These are phyloP conservation scores for Solanum etuberosum DNA, from an alignment of 257 asterid genomes.

Conservation along the genomic window DNA sequence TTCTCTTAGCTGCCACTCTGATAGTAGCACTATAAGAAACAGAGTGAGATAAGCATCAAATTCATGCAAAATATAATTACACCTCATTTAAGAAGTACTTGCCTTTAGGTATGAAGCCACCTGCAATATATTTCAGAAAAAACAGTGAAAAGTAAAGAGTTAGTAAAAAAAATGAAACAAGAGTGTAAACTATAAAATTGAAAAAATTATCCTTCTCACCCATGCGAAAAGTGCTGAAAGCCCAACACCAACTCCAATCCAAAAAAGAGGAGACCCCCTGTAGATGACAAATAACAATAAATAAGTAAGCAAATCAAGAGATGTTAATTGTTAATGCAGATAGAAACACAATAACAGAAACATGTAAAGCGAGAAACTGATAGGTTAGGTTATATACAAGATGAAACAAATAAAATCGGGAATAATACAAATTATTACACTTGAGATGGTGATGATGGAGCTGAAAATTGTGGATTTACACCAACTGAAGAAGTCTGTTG, in stretches of 20 bases:
- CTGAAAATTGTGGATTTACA: conserved; percentile 51
- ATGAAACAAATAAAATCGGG: background rate
- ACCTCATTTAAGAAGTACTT: conserved; percentile 17
- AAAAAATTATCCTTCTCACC: conserved; percentile 37
- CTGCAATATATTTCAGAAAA: conserved; percentile 34
- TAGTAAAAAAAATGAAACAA: background rate
- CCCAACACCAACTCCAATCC: conserved; percentile 97
- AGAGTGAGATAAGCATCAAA: background rate
- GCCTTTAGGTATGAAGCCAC: conserved; percentile 71
- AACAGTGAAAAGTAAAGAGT: background rate
- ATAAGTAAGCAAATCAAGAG: background rate
- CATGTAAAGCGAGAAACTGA: background rate
- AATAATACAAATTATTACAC: conserved; percentile 35
- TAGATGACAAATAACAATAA: background rate
- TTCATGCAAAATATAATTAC: background rate
- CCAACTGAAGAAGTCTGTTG: conserved; percentile 77
- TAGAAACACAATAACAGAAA: background rate
- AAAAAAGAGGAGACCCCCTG: conserved; percentile 92
- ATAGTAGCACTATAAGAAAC: background rate
- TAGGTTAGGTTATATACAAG: background rate
- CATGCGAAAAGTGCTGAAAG: conserved; percentile 83
- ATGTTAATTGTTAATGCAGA: background rate
- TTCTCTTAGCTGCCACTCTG: background rate
- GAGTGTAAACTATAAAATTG: background rate
- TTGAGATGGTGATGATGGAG: conserved; percentile 57